A percentile compares a stretch with the other conserved stretches of the same genome.
phyloP scores from a whole-genome alignment of 495 filamentous ascomycete species.

The Penicillium mononematosum region DNA sequence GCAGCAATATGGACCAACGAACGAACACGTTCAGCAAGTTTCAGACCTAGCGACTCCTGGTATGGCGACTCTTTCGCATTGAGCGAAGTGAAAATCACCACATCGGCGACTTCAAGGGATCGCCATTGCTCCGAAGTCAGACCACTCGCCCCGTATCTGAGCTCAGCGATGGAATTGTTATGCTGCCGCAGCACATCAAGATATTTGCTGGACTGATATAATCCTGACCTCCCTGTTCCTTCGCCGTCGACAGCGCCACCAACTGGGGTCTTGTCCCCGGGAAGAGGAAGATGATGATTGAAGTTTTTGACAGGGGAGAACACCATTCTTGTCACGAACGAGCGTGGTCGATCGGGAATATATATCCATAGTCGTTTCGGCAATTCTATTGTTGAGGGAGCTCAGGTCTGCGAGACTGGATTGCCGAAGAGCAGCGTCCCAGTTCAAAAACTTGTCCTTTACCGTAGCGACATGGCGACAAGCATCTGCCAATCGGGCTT shows the following conservation, averaged over 20 bases:
- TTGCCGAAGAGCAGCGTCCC: slow-evolving; percentile 27
- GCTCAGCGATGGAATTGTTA: slow-evolving; percentile 28
- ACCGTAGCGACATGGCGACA: slow-evolving; percentile 35
- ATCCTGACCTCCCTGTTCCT: slow-evolving; percentile 37
- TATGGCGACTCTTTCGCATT: slow-evolving; percentile 46
- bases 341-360: slow-evolving; percentile 46
- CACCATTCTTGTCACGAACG: slow-evolving; percentile 32
- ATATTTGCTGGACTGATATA: slow-evolving; percentile 34
- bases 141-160: slow-evolving; percentile 33
- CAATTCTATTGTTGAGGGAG: slow-evolving; percentile 23
- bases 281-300: slow-evolving; percentile 43
- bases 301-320: slow-evolving; percentile 34
- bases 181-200: slow-evolving; percentile 33
- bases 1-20: slow-evolving; percentile 43
- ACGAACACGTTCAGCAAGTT: slow-evolving; percentile 30
- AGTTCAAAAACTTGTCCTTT: slow-evolving; percentile 38
- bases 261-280: slow-evolving; percentile 38
- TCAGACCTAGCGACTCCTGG: slow-evolving; percentile 38
- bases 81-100: slow-evolving; percentile 42
- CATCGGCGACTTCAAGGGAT: slow-evolving; percentile 36
- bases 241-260: slow-evolving; percentile 50
- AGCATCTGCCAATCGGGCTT: slow-evolving; percentile 36
- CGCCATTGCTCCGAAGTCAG: slow-evolving; percentile 33
- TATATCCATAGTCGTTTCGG: slow-evolving; percentile 29
- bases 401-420: slow-evolving; percentile 19